A percentile compares a stretch with the other conserved stretches of the same genome.
These are phyloP conservation scores for Suillus clintonianus DNA, from an alignment of 768 basidiomycete genomes.

Conservation along the genomic window DNA sequence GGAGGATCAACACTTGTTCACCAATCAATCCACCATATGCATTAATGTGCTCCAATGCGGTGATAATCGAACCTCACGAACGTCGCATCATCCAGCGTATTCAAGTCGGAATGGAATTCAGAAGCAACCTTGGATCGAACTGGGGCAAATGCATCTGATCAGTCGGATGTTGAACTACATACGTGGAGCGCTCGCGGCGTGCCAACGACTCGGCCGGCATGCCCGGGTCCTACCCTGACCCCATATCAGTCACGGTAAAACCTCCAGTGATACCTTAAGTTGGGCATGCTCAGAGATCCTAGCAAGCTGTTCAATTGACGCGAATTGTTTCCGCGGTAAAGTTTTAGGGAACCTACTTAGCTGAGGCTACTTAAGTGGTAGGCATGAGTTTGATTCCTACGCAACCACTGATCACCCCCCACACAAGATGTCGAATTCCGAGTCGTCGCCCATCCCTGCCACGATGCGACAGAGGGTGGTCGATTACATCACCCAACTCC, in stretches of 20 bases:
- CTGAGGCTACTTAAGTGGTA: not conserved
- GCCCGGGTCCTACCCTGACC: not conserved
- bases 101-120: too few relatives aligned
- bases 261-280: too few relatives aligned
- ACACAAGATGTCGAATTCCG: not conserved
- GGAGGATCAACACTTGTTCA: too few relatives aligned
- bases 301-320: not conserved
- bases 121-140: too few relatives aligned
- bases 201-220: not conserved
- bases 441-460: not conserved
- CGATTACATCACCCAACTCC: conserved; percentile 14
- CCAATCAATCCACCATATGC: too few relatives aligned
- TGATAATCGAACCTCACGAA: too few relatives aligned
- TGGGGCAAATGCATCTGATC: too few relatives aligned
- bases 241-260: not conserved
- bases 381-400: not conserved
- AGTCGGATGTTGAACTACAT: too few relatives aligned
- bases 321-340: not conserved
- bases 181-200: not conserved
- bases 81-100: too few relatives aligned
- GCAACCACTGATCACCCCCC: not conserved
- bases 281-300: not conserved
- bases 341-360: not conserved
- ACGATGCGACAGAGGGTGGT: not conserved
- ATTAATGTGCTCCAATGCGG: too few relatives aligned